These are phyloP conservation scores for Podospora didyma DNA, from an alignment of 495 filamentous ascomycete genomes.

Conservation along the genomic window DNA sequence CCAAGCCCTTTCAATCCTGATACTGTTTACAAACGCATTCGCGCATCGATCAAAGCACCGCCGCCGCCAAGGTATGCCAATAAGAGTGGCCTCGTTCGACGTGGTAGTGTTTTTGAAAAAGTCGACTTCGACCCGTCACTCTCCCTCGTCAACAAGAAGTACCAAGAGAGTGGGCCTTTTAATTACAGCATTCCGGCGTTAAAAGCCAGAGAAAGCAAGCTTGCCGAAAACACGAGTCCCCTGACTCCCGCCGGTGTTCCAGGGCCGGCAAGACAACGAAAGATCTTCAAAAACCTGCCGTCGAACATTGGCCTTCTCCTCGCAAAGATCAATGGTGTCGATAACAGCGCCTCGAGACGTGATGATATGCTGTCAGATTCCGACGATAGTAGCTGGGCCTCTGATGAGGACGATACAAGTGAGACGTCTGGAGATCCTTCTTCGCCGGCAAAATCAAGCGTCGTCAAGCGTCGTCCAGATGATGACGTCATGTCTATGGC, in stretches of 20 bases:
- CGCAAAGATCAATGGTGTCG: slow-evolving; percentile 24
- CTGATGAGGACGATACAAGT: slow-evolving; percentile 48
- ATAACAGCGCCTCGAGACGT: slow-evolving; percentile 21
- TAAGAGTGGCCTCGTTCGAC: slow-evolving; percentile 7
- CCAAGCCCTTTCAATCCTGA: slow-evolving; percentile 48
- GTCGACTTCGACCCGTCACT: slow-evolving; percentile 47
- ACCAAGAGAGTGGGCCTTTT: slow-evolving; percentile 46
- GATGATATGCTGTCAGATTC: slow-evolving; percentile 42
- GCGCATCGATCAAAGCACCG: slow-evolving; percentile 30
- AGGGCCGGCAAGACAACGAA: slow-evolving; percentile 30
- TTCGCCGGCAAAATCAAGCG: slow-evolving; percentile 42
- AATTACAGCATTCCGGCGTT: slow-evolving; percentile 30
- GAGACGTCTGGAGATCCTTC: slow-evolving; percentile 38
- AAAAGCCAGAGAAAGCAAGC: slow-evolving; percentile 17
- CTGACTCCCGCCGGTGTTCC: slow-evolving; percentile 39
- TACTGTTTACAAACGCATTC: slow-evolving; percentile 49
- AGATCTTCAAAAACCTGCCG: slow-evolving; percentile 35
- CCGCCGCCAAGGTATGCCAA: slow-evolving; percentile 10
- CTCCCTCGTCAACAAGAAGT: slow-evolving; percentile 46
- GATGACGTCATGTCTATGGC: slow-evolving; percentile 45
- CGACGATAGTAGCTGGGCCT: slow-evolving; percentile 41
- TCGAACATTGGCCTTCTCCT: slow-evolving; percentile 30
- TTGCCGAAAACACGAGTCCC: slow-evolving; percentile 17
- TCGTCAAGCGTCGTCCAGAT: slow-evolving; percentile 33
- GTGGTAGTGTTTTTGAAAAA: slow-evolving; percentile 43